Evolutionary conservation across 306 rosid species (phyloP).

Genomic region (Carpinus fangiana): DNA sequence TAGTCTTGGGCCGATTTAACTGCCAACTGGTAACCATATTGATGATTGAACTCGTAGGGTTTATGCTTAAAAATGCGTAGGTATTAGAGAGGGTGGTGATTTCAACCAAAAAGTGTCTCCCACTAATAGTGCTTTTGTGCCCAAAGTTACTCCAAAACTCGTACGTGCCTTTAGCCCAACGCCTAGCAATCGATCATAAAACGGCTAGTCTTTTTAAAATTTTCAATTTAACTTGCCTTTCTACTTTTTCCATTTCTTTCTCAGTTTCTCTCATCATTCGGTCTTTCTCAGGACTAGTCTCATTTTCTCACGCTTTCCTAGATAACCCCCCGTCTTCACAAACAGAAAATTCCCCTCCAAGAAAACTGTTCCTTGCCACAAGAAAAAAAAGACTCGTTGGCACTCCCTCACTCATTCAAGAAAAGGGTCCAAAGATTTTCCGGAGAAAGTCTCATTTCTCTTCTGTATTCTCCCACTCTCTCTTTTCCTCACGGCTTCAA

Average conservation of each 20-base stretch:
- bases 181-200: constrained; percentile 68
- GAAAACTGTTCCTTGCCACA: constrained; percentile 17
- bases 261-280: constrained; percentile 9
- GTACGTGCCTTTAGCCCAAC: constrained; percentile 36
- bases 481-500: background rate
- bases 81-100: too few species aligned
- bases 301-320: constrained; percentile 19
- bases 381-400: constrained; percentile 26
- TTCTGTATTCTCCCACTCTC: background rate
- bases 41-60: too few species aligned
- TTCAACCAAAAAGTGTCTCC: too few species aligned
- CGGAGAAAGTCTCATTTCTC: constrained; percentile 16
- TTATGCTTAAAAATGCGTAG: too few species aligned
- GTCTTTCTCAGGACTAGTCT: constrained; percentile 5
- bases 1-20: too few species aligned
- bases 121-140: too few species aligned
- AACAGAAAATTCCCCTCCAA: constrained; percentile 3
- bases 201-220: constrained; percentile 54
- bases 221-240: background rate
- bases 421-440: constrained; percentile 18
- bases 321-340: background rate
- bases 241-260: constrained; percentile 5
- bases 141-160: background rate
- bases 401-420: constrained; percentile 16
- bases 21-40: too few species aligned